A percentile compares a stretch with the other conserved stretches of the same genome.
These are phyloP conservation scores for Fomitopsis schrenkii DNA, from an alignment of 1,284 basidiomycete genomes.

Conservation along the genomic window DNA sequence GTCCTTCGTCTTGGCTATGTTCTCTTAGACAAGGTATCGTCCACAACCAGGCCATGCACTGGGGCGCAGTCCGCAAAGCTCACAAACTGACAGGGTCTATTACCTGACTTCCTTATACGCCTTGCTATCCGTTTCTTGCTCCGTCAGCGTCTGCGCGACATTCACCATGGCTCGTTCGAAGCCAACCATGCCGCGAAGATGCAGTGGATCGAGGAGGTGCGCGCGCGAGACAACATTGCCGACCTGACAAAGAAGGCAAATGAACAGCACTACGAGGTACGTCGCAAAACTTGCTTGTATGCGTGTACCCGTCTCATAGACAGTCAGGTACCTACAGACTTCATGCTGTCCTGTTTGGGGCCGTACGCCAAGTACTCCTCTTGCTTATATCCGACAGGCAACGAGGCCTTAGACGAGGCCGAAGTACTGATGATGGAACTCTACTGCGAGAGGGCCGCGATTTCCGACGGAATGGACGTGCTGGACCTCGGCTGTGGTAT, in stretches of 20 bases:
- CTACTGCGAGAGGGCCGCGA: slow-evolving; percentile 66
- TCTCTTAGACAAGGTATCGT: slow-evolving; percentile 25
- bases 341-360: slow-evolving; percentile 64
- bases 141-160: slow-evolving; percentile 57
- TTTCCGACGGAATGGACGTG: slow-evolving; percentile 64
- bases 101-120: slow-evolving; percentile 64
- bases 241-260: slow-evolving; percentile 72
- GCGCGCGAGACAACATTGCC: slow-evolving; percentile 53
- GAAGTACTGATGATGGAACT: slow-evolving; percentile 68
- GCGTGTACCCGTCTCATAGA: neutral
- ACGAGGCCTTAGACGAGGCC: slow-evolving; percentile 64
- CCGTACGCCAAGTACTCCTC: slow-evolving; percentile 67
- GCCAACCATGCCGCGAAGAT: slow-evolving; percentile 68
- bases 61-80: too few relatives aligned
- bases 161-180: slow-evolving; percentile 57
- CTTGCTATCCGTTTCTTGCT: slow-evolving; percentile 56
- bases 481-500: slow-evolving; percentile 72
- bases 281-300: slow-evolving; percentile 2
- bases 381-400: slow-evolving; percentile 68
- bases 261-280: slow-evolving; percentile 76
- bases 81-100: slow-evolving; percentile 37
- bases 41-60: neutral
- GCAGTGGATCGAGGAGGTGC: slow-evolving; percentile 53
- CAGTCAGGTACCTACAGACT: slow-evolving; percentile 57
- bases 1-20: slow-evolving; percentile 21